These are phyloP conservation scores for Xylona heveae DNA, from an alignment of 495 filamentous ascomycete genomes.

Conservation along the genomic window DNA sequence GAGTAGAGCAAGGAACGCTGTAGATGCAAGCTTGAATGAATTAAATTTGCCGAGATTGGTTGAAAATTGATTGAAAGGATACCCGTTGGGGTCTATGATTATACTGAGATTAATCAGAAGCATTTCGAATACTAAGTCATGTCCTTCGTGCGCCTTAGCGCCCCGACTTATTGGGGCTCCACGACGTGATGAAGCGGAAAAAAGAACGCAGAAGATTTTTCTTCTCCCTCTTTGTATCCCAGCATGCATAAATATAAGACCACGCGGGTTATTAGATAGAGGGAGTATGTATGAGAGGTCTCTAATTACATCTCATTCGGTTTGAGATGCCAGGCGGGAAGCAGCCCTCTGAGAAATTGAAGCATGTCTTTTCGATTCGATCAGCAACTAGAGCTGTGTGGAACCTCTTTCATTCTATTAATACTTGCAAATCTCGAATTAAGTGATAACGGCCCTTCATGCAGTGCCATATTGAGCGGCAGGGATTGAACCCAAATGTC, in stretches of 20 bases:
- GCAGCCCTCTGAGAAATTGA: neutral
- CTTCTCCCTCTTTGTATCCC: conserved; percentile 63
- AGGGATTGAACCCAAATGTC: no score
- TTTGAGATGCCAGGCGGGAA: conserved; percentile 2
- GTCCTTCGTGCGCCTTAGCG: no score
- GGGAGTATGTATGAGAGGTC: conserved; percentile 23
- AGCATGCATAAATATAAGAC: conserved; percentile 23
- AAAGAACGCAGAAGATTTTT: conserved; percentile 25
- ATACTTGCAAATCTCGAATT: neutral
- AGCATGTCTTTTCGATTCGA: no score
- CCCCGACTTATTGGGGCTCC: conserved; percentile 17
- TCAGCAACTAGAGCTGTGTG: no score
- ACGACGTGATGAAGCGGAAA: conserved; percentile 26
- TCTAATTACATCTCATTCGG: neutral
- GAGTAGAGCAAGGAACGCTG: no score
- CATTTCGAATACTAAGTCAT: no score
- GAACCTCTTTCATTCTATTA: neutral
- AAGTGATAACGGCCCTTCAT: neutral
- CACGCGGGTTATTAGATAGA: conserved; percentile 54
- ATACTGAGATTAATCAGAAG: no score
- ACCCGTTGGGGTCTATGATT: no score
- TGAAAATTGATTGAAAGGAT: no score
- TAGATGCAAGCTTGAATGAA: no score
- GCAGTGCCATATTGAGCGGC: conserved; percentile 1
- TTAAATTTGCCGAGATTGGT: no score